Base-by-base conservation (phyloP, 2,329 filamentous ascomycete genomes). In the Penicillium hordei region DNA sequence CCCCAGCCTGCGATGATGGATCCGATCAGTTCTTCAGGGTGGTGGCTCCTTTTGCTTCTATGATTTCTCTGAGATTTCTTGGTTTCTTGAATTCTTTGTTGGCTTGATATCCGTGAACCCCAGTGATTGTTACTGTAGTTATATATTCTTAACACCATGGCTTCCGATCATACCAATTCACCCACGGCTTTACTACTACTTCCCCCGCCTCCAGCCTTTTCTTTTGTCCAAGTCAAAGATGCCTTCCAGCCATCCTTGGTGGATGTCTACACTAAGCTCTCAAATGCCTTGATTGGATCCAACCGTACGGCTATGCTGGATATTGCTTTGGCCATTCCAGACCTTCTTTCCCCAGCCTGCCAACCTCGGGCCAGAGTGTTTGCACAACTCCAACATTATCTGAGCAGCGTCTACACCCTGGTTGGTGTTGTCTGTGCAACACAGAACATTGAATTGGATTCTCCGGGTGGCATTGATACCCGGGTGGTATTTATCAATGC, bases 351-450 rank as follows among this genome's bases (percentile, higher is more conserved):
- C 21, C 75, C 76, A 33, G 76, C 79, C 25, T 75, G 77, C 23
- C 74, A 76, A 31, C 79, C 83, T 45, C 81, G 83, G 65, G 78
- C 82, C 25, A 77, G 84, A 45, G 78, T 84, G 19, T 96, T 92
- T 82, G 70, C 81, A 34, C 76, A 82, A n/a, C 83, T 87, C 0
- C 91, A 96, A 73, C 80, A 82, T n/a, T 79, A 93, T 5, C 76
- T 97, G 23, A 89, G 89, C 3, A 84, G 84, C 27, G 71, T 95
- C 25, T 97, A 97, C 80, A 86, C 87, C 67, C 82, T 97, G 49
- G 79, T 94, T 55, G 88, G 88, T 34, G 78, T 87, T 45, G 79
- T 91, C n/a, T 91, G 89, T 61, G 84, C 87, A 13, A 81, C 86
- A 63, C 78, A 84, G 48, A 78, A 78, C 78, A 77, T 88, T 73